Evolutionary conservation across 768 basidiomycete species (phyloP).

Genomic region (Lactarius deliciosus): DNA sequence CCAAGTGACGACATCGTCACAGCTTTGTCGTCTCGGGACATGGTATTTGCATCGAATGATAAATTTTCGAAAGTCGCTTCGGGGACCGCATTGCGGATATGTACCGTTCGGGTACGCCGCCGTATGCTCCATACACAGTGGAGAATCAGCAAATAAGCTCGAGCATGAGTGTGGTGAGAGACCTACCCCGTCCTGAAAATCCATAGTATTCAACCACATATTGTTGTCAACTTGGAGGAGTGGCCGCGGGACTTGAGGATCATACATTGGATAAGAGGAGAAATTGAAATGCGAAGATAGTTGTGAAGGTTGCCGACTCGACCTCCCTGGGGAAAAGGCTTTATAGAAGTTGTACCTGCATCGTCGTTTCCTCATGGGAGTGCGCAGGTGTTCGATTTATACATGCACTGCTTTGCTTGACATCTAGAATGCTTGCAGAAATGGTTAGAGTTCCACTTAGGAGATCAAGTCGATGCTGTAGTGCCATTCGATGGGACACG

Average conservation of each 20-base stretch:
- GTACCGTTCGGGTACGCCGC: background rate
- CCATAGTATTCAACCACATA: background rate
- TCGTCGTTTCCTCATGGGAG: slow-evolving; percentile 6
- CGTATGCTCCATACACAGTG: background rate
- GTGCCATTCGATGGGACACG: background rate
- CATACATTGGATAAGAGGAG: background rate
- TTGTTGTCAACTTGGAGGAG: background rate
- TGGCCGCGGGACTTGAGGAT: background rate
- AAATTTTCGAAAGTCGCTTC: background rate
- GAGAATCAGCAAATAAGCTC: background rate
- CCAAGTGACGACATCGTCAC: background rate
- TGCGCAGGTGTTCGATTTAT: background rate
- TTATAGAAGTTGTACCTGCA: background rate
- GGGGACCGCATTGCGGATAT: background rate
- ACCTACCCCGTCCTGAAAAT: slow-evolving; percentile 1
- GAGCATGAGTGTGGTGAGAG: too few relatives aligned
- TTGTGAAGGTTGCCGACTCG: background rate
- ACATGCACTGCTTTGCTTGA: background rate
- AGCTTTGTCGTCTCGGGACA: background rate
- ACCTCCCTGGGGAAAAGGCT: background rate
- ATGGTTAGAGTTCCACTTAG: background rate
- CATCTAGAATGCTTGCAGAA: background rate
- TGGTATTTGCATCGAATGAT: background rate
- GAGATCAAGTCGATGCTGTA: background rate
- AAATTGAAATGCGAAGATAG: background rate